Base-by-base conservation (phyloP, 2,329 filamentous ascomycete species). In the Myriosclerotinia scirpicola region DNA sequence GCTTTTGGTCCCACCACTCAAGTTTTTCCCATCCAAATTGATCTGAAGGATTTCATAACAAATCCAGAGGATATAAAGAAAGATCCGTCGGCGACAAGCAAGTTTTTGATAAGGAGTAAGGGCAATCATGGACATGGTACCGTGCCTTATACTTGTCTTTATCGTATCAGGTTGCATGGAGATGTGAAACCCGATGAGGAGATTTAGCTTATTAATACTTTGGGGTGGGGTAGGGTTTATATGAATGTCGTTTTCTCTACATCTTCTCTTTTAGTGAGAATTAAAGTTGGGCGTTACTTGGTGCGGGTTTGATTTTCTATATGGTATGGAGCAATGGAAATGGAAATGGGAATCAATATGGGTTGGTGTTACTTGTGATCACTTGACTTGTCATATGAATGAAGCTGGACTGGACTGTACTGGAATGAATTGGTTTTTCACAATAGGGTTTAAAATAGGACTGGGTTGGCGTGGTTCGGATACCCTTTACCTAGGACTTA, bases 81-180 rank as follows among this genome's bases (percentile, higher is more conserved):
- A 34, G 56, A 65, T 52, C 50, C 17, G 7, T 68, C 82, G 17
- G 76, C 76, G 20, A 86, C 86, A 5, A 80, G 82, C 58, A 78
- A 83, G 11, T 74, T 90, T 9, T 74, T 86, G 22, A 75, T 90
- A 34, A 79, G 86, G 15, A 82, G 84, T 1, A 76, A 81, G 65
- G 84, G 78, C 72, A 90, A 90, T 73, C 83, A 87, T 72, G 87
- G 87, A 17, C 79, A 81, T 12, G 74, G 73, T 36, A 78, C 63
- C 0, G 70, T 75, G 2, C 68, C 85, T 56, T 86, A 88, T 73
- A 90, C 87, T 4, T 90, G 88, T 74, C 83, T 90, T 72, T 90
- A 90, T 76, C 80, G 87, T 1, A 76, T 88, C n/a, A 79, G 82
- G 66, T 67, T 90, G 54, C 88, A 85, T 73, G 88, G 82, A 5